Conservation (phyloP, 371 early-diverging fungal species). For the Mortierella sp. region DNA sequence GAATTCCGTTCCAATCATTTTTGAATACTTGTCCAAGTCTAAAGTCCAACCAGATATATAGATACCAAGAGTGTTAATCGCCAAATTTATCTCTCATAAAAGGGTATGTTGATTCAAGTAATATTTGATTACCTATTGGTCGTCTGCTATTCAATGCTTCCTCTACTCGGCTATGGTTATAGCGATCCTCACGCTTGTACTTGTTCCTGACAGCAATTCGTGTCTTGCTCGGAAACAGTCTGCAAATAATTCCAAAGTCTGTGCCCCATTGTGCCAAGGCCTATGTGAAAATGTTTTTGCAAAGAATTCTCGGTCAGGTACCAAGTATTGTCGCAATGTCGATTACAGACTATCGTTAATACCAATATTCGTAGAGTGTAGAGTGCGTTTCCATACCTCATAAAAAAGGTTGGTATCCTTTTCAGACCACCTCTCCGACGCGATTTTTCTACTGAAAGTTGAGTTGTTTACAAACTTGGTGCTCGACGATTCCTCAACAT, state of each 20-base stretch:
- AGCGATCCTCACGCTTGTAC: constrained; percentile 74
- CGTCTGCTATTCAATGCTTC: constrained; percentile 62
- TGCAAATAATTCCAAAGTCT: constrained; percentile 77
- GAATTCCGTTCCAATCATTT: constrained; percentile 24
- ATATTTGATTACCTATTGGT: constrained; percentile 60
- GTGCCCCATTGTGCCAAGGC: constrained; percentile 81
- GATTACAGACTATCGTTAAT: not conserved
- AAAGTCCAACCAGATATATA: not conserved
- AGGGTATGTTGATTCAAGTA: not conserved
- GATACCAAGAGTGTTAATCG: not conserved
- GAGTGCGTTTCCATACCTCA: constrained; percentile 38
- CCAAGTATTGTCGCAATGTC: no score
- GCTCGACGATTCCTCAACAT: constrained; percentile 75
- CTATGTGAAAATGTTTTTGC: constrained; percentile 50
- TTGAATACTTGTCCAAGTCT: constrained; percentile 46
- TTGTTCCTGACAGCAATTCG: constrained; percentile 75
- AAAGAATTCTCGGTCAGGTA: not conserved
- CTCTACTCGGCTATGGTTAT: constrained; percentile 66
- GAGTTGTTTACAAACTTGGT: constrained; percentile 69
- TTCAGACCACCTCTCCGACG: constrained; percentile 64
- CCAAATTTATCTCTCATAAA: not conserved
- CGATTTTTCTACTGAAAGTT: constrained; percentile 61
- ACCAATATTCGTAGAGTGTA: constrained; percentile 57
- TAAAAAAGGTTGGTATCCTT: constrained; percentile 75
- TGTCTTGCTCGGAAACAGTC: constrained; percentile 69